Evolutionary conservation across 1,284 basidiomycete species (phyloP).

Genomic region (Papiliotrema laurentii): DNA sequence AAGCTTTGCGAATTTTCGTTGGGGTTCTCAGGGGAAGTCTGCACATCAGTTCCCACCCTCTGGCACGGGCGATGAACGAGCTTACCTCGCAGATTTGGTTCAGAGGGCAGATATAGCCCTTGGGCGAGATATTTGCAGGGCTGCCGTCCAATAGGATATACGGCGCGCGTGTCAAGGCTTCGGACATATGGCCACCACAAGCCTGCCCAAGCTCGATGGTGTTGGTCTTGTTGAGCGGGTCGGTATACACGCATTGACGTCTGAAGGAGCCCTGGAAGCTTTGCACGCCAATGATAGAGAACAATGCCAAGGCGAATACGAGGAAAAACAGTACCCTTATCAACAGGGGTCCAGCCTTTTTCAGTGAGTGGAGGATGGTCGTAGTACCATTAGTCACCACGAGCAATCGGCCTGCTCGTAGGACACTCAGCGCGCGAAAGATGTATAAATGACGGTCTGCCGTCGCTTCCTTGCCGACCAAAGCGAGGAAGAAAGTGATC

Average conservation of each 20-base stretch:
- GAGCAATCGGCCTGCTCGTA: slow-evolving; percentile 76
- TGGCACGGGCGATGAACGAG: slow-evolving; percentile 5
- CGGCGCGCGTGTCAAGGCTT: slow-evolving; percentile 49
- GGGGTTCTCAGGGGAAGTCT: slow-evolving; percentile 66
- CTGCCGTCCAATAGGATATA: slow-evolving; percentile 24
- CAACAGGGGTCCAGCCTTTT: slow-evolving; percentile 81
- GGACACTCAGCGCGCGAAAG: slow-evolving; percentile 84
- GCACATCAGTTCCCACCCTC: background rate
- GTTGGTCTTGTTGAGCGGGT: slow-evolving; percentile 42
- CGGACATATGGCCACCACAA: slow-evolving; percentile 76
- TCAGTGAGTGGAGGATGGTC: slow-evolving; percentile 90
- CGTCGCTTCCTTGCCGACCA: slow-evolving; percentile 60
- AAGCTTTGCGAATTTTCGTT: slow-evolving; percentile 69
- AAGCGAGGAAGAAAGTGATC: slow-evolving; percentile 67
- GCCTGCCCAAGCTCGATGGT: slow-evolving; percentile 51
- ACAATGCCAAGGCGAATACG: slow-evolving; percentile 80
- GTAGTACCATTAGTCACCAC: slow-evolving; percentile 89
- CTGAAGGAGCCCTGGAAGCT: slow-evolving; percentile 79
- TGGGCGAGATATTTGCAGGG: slow-evolving; percentile 56
- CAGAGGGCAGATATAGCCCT: slow-evolving; percentile 76
- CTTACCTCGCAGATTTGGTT: slow-evolving; percentile 70
- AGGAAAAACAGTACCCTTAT: slow-evolving; percentile 88
- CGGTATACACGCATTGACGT: slow-evolving; percentile 52
- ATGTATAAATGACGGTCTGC: slow-evolving; percentile 70
- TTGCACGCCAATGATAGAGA: slow-evolving; percentile 87